These are phyloP conservation scores for Solanum tarijense DNA, from an alignment of 257 asterid species.

Conservation along the genomic window DNA sequence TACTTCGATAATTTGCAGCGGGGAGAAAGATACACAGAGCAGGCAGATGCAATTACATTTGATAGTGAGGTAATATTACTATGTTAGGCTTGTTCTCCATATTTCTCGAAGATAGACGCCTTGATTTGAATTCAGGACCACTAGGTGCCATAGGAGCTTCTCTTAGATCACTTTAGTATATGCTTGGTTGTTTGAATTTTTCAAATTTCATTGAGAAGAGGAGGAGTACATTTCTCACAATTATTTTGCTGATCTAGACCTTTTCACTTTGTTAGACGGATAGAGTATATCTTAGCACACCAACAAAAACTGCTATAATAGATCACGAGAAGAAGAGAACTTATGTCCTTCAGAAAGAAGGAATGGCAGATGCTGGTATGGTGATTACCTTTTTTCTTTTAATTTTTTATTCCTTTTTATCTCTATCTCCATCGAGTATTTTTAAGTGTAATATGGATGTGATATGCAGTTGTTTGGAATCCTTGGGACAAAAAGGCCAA, in stretches of 20 bases:
- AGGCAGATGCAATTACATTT: slow-evolving; percentile 88
- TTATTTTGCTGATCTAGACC: neutral
- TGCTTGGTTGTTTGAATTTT: neutral
- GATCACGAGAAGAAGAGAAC: slow-evolving; percentile 92
- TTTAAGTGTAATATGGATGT: slow-evolving; percentile 2
- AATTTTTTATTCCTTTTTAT: neutral
- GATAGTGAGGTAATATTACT: slow-evolving; percentile 59
- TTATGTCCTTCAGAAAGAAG: slow-evolving; percentile 63
- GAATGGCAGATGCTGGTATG: slow-evolving; percentile 80
- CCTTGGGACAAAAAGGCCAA: slow-evolving; percentile 92
- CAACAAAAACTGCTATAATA: slow-evolving; percentile 69
- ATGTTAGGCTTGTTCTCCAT: neutral
- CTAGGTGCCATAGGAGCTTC: neutral
- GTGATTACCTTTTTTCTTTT: neutral
- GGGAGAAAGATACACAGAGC: slow-evolving; percentile 66
- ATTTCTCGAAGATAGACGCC: neutral
- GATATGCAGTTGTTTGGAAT: slow-evolving; percentile 64
- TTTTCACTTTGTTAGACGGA: slow-evolving; percentile 41
- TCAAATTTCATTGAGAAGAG: neutral
- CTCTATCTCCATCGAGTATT: neutral
- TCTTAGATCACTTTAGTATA: neutral
- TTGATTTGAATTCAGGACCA: neutral
- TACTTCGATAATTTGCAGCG: slow-evolving; percentile 58
- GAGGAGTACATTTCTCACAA: slow-evolving; percentile 3
- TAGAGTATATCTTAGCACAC: slow-evolving; percentile 66